These are phyloP conservation scores for Cladosporium colombiae DNA, from an alignment of 2,329 filamentous ascomycete genomes.

Conservation along the genomic window DNA sequence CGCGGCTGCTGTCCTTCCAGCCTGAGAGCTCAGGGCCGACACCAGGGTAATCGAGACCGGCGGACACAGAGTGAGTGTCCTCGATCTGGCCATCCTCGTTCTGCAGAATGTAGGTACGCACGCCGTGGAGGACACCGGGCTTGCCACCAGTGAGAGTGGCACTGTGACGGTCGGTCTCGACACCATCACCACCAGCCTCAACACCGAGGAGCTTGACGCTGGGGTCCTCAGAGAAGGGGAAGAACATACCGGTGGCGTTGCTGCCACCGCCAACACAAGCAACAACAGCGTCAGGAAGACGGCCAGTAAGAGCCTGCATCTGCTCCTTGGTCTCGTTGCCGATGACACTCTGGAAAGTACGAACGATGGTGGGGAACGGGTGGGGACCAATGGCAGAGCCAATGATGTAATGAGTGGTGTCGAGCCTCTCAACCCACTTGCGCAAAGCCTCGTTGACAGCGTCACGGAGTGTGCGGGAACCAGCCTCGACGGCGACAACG, in stretches of 20 bases:
- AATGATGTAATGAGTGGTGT: conserved; percentile 97
- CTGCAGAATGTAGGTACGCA: conserved; percentile 93
- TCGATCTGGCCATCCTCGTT: conserved; percentile 88
- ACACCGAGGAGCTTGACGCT: conserved; percentile 88
- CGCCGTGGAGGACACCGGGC: conserved; percentile 93
- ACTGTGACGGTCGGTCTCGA: conserved; percentile 82
- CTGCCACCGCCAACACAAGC: conserved; percentile 94
- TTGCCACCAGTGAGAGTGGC: conserved; percentile 84
- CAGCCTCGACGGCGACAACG: conserved; percentile 90
- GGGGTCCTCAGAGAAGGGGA: conserved; percentile 84
- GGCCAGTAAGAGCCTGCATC: conserved; percentile 79
- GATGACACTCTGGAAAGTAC: conserved; percentile 96
- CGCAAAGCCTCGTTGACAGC: conserved; percentile 93
- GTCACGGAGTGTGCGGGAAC: conserved; percentile 64
- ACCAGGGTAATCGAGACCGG: conserved; percentile 94
- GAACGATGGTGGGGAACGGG: conserved; percentile 95
- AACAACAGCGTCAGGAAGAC: conserved; percentile 92
- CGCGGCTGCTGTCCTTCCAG: conserved; percentile 90
- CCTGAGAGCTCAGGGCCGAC: conserved; percentile 88
- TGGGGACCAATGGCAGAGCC: conserved; percentile 96
- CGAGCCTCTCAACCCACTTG: conserved; percentile 88
- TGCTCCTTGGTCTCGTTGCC: conserved; percentile 92
- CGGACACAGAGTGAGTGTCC: conserved; percentile 95
- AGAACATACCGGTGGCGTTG: conserved; percentile 98
- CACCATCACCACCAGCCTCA: conserved; percentile 89